Evolutionary conservation across 768 basidiomycete genomes (phyloP).

Genomic region (Collybia sordida): DNA sequence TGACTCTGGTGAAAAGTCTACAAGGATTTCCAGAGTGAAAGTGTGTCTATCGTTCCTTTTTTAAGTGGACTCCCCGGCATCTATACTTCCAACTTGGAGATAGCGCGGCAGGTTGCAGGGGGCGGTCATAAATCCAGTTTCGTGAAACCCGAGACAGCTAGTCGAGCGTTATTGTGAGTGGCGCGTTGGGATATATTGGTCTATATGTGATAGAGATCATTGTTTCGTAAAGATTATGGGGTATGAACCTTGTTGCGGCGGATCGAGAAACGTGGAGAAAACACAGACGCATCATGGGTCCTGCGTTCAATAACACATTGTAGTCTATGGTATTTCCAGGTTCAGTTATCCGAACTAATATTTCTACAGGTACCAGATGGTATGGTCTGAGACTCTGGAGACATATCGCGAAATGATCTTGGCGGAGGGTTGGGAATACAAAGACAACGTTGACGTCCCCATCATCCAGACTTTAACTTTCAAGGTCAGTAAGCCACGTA

Average conservation of each 20-base stretch:
- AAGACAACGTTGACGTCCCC: slow-evolving; percentile 17
- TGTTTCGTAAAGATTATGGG: slow-evolving; percentile 39
- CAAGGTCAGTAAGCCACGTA: slow-evolving; percentile 19
- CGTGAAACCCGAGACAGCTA: slow-evolving; percentile 35
- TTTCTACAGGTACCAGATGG: slow-evolving; percentile 27
- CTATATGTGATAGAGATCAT: slow-evolving; percentile 9
- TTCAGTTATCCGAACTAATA: background rate
- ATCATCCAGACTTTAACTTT: slow-evolving; percentile 27
- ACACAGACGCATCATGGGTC: slow-evolving; percentile 43
- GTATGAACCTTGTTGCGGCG: slow-evolving; percentile 45
- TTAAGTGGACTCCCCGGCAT: slow-evolving; percentile 33
- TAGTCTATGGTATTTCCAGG: slow-evolving; percentile 16
- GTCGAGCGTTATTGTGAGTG: slow-evolving; percentile 30
- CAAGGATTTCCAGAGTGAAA: slow-evolving; percentile 34
- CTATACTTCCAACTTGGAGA: slow-evolving; percentile 46
- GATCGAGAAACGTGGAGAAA: slow-evolving; percentile 45
- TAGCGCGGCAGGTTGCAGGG: slow-evolving; percentile 40
- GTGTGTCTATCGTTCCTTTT: slow-evolving; percentile 39
- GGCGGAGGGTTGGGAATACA: slow-evolving; percentile 26
- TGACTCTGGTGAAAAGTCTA: slow-evolving; percentile 26
- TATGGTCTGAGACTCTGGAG: slow-evolving; percentile 31
- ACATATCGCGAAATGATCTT: slow-evolving; percentile 33
- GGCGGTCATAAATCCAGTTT: slow-evolving; percentile 40
- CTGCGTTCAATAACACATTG: slow-evolving; percentile 43
- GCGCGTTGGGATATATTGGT: background rate